A percentile compares a stretch with the other conserved stretches of the same genome.
Evolutionary conservation across 306 rosid species (phyloP).

Genomic region (Cucurbita moschata): DNA sequence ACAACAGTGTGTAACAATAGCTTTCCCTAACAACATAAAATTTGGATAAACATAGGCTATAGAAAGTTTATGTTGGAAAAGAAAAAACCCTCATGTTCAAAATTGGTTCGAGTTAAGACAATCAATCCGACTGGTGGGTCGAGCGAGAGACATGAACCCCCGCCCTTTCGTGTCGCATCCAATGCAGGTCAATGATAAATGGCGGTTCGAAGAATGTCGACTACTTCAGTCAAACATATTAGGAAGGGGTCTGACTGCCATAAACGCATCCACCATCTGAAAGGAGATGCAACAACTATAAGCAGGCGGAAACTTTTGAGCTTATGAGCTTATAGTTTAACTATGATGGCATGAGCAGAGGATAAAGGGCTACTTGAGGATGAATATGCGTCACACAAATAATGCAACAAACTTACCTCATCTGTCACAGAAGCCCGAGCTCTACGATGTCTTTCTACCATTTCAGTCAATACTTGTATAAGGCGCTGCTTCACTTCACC

Average conservation of each 20-base stretch:
- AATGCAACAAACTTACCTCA: slow-evolving; percentile 43
- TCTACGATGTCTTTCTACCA: slow-evolving; percentile 72
- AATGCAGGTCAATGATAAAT: neutral
- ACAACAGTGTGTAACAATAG: neutral
- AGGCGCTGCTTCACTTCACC: slow-evolving; percentile 88
- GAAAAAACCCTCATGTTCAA: neutral
- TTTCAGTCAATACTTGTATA: slow-evolving; percentile 46
- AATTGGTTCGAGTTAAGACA: neutral
- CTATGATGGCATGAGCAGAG: neutral
- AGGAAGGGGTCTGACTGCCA: slow-evolving; percentile 79
- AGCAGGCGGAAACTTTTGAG: neutral
- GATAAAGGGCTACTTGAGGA: neutral
- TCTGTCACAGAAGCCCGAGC: slow-evolving; percentile 87
- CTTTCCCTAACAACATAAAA: neutral
- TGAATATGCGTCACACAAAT: neutral
- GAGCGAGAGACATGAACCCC: neutral
- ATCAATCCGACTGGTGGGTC: neutral
- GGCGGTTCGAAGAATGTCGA: neutral
- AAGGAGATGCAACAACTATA: neutral
- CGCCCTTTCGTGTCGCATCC: neutral
- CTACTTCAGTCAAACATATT: slow-evolving; percentile 45
- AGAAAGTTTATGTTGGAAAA: neutral
- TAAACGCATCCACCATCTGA: slow-evolving; percentile 90
- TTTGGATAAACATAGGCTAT: neutral
- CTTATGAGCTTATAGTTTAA: neutral